Base-by-base conservation (phyloP, 371 early-diverging fungal species). In the Mucor mucedo region DNA sequence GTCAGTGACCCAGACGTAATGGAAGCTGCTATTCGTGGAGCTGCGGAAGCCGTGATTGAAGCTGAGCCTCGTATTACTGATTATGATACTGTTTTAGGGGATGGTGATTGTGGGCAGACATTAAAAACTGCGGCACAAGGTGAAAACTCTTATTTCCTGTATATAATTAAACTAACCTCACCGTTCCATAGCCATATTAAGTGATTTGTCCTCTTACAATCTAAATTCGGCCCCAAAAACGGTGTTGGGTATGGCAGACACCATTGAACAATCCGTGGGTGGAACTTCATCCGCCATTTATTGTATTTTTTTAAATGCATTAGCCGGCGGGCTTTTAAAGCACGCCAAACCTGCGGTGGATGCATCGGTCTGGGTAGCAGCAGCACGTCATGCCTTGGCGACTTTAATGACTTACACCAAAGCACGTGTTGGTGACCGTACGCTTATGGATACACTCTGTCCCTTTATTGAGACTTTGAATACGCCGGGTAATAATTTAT, bases 71-170 rank as follows among this genome's bases (percentile, higher is more conserved):
- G 84, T 21, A 79, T 94, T 38, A 92, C 92, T 5, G 68, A 69
- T 14, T 84, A 82, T 49, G 94, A 94, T 63, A 85, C 87, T 42
- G 62, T 91, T 44, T 78, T 85, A 55, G 94, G 94, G 14, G 94
- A 94, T 67, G 94, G 94, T 14, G 94, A 93, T 64, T 94, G 94
- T 64, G 94, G 94, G 6, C 75, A 80, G 11, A 90, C 92, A 1
- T 68, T 94, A 47, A 78, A 84, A 33, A 76, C 85, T 5, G 93
- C 90, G 8, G 91, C 87, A 21, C 73, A 66, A 49, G 79, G 81
- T 80, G 71, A 74, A 33, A 40, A 52, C 10, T 49, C 27, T 49
- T 49, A 14, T 49, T 49, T 28, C 5, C 16, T 49, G n/a, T 33
- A 21, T 21, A 21, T 21, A 21, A 21, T 21, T 21, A 21, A 21